Evolutionary conservation across 257 asterid genomes (phyloP).

Genomic region (Cynanchum wilfordii): DNA sequence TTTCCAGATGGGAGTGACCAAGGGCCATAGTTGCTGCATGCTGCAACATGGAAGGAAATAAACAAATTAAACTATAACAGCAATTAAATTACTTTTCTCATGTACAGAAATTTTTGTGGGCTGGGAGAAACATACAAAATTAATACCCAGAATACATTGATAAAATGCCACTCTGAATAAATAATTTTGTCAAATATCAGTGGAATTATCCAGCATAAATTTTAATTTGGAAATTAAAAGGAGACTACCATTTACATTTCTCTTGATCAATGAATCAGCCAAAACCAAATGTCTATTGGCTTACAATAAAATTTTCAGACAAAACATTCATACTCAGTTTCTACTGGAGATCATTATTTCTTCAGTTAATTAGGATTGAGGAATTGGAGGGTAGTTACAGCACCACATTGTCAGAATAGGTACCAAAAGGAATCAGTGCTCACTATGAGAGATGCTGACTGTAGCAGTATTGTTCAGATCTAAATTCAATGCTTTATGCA

Average conservation of each 20-base stretch:
- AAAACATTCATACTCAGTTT: background rate
- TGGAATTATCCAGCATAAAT: background rate
- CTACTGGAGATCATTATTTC: background rate
- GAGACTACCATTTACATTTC: background rate
- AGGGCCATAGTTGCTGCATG: constrained; percentile 99
- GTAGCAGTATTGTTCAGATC: background rate
- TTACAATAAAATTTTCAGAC: background rate
- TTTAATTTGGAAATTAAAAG: background rate
- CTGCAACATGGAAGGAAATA: constrained; percentile 34
- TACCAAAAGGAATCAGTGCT: background rate
- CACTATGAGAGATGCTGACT: background rate
- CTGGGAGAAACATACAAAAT: constrained; percentile 4
- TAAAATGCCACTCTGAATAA: background rate
- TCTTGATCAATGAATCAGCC: background rate
- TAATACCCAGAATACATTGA: constrained; percentile 7
- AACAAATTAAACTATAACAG: background rate
- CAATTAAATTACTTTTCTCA: constrained; percentile 8
- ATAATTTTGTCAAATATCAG: background rate
- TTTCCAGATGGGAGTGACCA: constrained; percentile 95
- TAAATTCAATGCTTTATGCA: background rate
- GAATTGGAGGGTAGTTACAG: background rate
- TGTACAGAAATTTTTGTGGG: background rate
- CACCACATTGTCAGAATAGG: background rate
- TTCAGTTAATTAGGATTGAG: background rate
- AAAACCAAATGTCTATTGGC: background rate